phyloP scores from a whole-genome alignment of 75 land plant genomes.

The Pinus taeda region DNA sequence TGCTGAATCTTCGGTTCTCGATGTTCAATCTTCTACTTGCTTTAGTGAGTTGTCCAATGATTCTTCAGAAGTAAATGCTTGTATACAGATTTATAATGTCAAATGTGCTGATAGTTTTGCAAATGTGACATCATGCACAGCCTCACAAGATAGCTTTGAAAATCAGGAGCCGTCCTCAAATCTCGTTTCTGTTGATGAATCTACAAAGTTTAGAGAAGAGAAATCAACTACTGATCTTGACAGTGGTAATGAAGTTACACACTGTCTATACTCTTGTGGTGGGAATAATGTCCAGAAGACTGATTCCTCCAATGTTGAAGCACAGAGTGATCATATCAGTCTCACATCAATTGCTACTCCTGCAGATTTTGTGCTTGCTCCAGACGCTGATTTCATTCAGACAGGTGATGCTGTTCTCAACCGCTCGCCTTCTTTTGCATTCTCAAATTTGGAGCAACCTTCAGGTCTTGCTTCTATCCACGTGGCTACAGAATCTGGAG shows the following conservation, averaged over 20 bases:
- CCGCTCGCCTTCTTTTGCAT: constrained; percentile 7
- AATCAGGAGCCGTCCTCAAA: not conserved
- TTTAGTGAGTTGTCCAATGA: too few relatives aligned
- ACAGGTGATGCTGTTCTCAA: not conserved
- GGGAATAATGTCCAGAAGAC: not conserved
- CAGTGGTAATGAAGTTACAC: not conserved
- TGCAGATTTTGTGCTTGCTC: not conserved
- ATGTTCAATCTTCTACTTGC: not conserved
- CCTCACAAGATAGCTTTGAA: not conserved
- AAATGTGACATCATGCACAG: not conserved
- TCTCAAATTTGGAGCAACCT: constrained; percentile 1
- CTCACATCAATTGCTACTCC: not conserved
- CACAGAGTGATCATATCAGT: not conserved
- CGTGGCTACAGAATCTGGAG: not conserved
- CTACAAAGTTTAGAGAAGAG: not conserved
- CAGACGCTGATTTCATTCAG: not conserved
- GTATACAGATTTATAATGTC: not conserved
- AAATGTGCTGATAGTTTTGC: not conserved
- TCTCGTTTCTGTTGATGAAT: constrained; percentile 1
- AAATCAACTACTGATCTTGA: not conserved
- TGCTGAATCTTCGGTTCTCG: not conserved
- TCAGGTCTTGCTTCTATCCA: not conserved
- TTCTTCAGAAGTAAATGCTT: too few relatives aligned
- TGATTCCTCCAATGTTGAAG: not conserved
- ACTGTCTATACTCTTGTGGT: not conserved